Evolutionary conservation across 257 asterid genomes (phyloP), one percentile per base, ranked within the genome.

Genomic region (Fraxinus quadrangulata): DNA sequence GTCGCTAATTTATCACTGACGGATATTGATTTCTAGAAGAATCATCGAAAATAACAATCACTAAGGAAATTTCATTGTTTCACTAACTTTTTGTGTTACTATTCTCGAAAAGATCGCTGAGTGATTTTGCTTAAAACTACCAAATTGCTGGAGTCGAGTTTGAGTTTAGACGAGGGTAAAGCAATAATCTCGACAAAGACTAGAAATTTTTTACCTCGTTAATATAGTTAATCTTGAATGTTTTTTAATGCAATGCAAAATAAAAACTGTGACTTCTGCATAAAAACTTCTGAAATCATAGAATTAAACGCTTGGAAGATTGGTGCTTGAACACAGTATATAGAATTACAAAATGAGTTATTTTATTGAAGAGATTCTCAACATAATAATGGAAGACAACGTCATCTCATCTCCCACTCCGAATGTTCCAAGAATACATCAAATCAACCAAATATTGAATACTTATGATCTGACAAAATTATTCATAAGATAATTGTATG

Each of bases 381-480:
- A 74, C 6, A 21, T 79, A 11, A 30, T 14, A 11, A 73, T 67
- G 56, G 31, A 79, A 72, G 70, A 79, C 16, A 76, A 72, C 79
- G 68, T 84, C 70, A 51, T 78, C 71, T 37, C 56, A 34, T 69
- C 83, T n/a, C 79, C 74, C 76, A 36, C 1, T 24, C 40, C 70
- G 85, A 84, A 84, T 84, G 87, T 84, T 75, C 87, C 47, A 19
- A 75, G 87, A 0, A 84, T 80, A 81, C 71, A 0, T 78, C 81
- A 19, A 28, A 67, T 4, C 33, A 70, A 49, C 33, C 51, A 30
- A 30, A 66, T 31, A 61, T 78, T 72, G n/a, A 67, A 79, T 73
- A 30, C 12, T n/a, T 12, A 75, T 51, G 76, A 73, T 80, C 75
- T 79, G 86, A 79, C 83, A 75, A 67, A 69, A 71, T 61, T 61